phyloP scores from a whole-genome alignment of 1,284 basidiomycete species.

The Takashimella tepidaria region DNA sequence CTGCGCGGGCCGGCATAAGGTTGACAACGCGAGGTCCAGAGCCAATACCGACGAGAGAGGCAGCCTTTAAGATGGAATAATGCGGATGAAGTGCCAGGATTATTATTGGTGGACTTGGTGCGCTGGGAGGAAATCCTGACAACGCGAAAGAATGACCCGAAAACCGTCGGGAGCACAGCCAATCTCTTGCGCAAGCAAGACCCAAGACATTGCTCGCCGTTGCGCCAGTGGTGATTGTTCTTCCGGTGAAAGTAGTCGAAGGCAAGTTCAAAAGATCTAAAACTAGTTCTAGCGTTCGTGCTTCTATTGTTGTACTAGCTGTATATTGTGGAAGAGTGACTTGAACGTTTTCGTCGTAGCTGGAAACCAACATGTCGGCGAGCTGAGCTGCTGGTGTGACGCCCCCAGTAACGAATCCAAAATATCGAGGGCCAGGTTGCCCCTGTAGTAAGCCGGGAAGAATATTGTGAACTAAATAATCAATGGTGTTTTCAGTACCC shows the following conservation, averaged over 20 bases:
- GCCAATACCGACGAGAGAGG: conserved; percentile 51
- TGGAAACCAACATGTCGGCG: conserved; percentile 44
- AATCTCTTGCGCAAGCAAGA: conserved; percentile 48
- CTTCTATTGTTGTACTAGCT: conserved; percentile 49
- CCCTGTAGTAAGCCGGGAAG: conserved; percentile 45
- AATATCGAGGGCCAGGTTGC: conserved; percentile 51
- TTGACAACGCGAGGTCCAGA: conserved; percentile 42
- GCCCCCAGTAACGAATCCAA: conserved; percentile 52
- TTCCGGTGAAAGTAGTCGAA: conserved; percentile 39
- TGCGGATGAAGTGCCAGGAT: conserved; percentile 51
- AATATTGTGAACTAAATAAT: conserved; percentile 34
- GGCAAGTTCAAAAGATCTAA: conserved; percentile 49
- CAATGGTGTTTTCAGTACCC: conserved; percentile 32
- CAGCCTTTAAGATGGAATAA: conserved; percentile 51
- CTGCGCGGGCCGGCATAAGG: conserved; percentile 20
- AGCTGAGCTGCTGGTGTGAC: conserved; percentile 49
- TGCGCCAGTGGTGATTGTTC: conserved; percentile 53
- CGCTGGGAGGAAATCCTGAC: conserved; percentile 39
- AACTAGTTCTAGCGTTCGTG: conserved; percentile 47
- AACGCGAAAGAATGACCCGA: conserved; percentile 46
- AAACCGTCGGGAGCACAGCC: conserved; percentile 32
- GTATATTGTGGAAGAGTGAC: conserved; percentile 48
- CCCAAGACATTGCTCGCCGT: conserved; percentile 53
- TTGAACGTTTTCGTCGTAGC: conserved; percentile 52
- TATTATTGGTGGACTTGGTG: conserved; percentile 43